Base-by-base conservation (phyloP, 495 filamentous ascomycete species). In the Aspergillus carlsbadensis region DNA sequence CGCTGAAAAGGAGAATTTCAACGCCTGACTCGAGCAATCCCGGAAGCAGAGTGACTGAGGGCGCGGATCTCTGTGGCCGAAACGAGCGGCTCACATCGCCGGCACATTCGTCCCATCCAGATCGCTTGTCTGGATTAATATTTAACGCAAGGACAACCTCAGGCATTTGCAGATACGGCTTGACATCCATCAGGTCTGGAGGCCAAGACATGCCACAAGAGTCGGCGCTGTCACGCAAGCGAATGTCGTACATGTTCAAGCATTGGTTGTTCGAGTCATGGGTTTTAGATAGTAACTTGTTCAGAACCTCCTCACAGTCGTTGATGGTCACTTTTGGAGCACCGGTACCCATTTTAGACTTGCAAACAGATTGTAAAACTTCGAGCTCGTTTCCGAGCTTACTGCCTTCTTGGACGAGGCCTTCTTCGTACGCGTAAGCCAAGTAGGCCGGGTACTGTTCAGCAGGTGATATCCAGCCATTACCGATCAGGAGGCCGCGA, bases 171-270 rank as follows among this genome's bases (percentile, higher is more conserved):
- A 98, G 81, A 68, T 98, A 98, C 0, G 90, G 91, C 6, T 84
- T 88, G 10, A 97, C 82, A 33, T 81, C 67, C 17, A 54, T 65
- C 52, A 98, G 75, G 70, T 98, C 95, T 35, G 90, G 86, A 10
- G 94, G 94, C 94, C 94, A 98, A 73, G 88, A 90, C 90, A 94
- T 94, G 52, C 94, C 94, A 66, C 94, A 98, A 44, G 82, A 83
- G 6, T 85, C 85, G 60, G 77, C 87, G 4, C 63, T 61, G 66
- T 98, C 94, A 40, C 74, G 78, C 11, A 96, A 76, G 37, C 95
- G 89, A 29, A 97, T 76, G 71, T 98, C 94, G 70, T 98, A 98
- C 87, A 96, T 94, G 70, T 98, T 98, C 65, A 82, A 65, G 70
- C 94, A 98, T 40, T 82, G 65, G 46, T 80, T 79, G 45, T 82